phyloP scores from a whole-genome alignment of 495 filamentous ascomycete genomes.

The Neurospora sp. region DNA sequence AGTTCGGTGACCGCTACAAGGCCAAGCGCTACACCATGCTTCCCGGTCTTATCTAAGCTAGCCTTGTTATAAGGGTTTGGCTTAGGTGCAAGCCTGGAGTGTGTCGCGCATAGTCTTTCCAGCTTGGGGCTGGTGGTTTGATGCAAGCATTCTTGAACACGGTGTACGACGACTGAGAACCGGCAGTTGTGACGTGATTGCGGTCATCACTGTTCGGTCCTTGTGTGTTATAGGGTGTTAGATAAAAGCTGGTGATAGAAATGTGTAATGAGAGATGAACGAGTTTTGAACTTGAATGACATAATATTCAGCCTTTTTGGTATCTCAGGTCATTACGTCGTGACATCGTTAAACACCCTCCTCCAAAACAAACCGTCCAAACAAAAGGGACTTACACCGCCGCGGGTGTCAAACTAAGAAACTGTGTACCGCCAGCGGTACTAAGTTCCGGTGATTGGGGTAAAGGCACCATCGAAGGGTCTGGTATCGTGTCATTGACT shows the following conservation, averaged over 20 bases:
- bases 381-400: background rate
- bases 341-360: background rate
- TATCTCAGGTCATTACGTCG: conserved; percentile 3
- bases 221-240: background rate
- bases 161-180: background rate
- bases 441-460: background rate
- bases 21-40: conserved; percentile 75
- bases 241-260: background rate
- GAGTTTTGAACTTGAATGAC: background rate
- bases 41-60: conserved; percentile 46
- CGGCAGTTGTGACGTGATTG: too few relatives aligned
- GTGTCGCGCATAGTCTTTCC: background rate
- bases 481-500: conserved; percentile 3
- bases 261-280: background rate
- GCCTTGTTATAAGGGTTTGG: background rate
- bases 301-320: background rate
- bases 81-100: background rate
- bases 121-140: background rate
- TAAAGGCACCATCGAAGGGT: conserved; percentile 6
- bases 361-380: background rate
- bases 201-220: too few relatives aligned
- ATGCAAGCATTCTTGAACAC: background rate
- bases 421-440: background rate
- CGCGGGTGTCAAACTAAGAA: background rate
- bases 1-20: conserved; percentile 85